These are phyloP conservation scores for Fusarium redolens DNA, from an alignment of 2,329 filamentous ascomycete genomes.

Conservation along the genomic window DNA sequence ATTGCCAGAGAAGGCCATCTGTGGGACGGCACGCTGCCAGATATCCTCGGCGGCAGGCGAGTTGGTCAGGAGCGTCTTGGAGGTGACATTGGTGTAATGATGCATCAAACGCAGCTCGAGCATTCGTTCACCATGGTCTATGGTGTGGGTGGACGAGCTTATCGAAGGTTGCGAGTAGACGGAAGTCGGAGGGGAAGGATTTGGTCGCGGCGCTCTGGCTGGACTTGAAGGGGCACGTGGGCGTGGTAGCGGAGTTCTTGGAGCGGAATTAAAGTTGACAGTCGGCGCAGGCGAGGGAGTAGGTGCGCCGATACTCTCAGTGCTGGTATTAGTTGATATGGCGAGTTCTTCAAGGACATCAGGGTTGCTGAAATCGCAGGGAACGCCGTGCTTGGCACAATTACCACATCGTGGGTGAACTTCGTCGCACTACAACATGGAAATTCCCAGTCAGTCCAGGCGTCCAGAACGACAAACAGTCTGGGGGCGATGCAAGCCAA, in stretches of 20 bases:
- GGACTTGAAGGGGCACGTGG: constrained; percentile 37
- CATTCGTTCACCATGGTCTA: constrained; percentile 57
- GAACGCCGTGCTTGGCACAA: constrained; percentile 74
- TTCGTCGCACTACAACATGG: constrained; percentile 68
- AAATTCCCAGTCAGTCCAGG: constrained; percentile 24
- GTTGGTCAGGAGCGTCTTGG: constrained; percentile 67
- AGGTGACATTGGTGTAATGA: constrained; percentile 71
- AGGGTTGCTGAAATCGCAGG: constrained; percentile 72
- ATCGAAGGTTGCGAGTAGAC: constrained; percentile 48
- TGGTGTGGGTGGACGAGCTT: constrained; percentile 47
- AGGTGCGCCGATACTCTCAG: constrained; percentile 40
- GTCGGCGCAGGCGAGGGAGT: constrained; percentile 40
- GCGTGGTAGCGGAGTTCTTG: constrained; percentile 42
- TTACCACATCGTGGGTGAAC: constrained; percentile 73
- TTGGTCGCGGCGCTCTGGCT: constrained; percentile 36
- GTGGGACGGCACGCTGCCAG: constrained; percentile 70
- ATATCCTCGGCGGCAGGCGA: constrained; percentile 64
- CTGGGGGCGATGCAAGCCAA: not conserved
- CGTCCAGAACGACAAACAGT: not conserved
- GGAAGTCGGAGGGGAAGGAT: constrained; percentile 48
- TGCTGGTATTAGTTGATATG: constrained; percentile 51
- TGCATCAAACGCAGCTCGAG: constrained; percentile 73
- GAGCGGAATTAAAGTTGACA: constrained; percentile 33
- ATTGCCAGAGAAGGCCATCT: constrained; percentile 69
- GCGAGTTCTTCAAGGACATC: constrained; percentile 59